phyloP scores from a whole-genome alignment of 2,329 filamentous ascomycete species.

The Diatrype stigma region DNA sequence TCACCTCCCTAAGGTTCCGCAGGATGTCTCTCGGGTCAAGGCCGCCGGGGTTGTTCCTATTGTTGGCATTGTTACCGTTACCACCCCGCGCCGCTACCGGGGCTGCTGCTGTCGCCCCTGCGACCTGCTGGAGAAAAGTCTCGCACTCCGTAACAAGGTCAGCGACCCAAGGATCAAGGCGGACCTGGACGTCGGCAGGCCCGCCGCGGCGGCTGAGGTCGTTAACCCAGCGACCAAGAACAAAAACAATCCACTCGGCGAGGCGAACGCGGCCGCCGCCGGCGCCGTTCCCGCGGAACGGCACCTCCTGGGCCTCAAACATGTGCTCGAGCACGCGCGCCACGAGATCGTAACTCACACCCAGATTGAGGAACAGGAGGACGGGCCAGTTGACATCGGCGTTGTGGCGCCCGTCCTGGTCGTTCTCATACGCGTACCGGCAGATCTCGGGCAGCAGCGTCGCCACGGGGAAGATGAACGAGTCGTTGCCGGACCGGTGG shows the following conservation, averaged over 20 bases:
- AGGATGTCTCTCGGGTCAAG: background rate
- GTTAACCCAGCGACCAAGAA: constrained; percentile 41
- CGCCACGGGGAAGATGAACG: constrained; percentile 62
- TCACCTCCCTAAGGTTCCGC: constrained; percentile 34
- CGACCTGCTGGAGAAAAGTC: constrained; percentile 30
- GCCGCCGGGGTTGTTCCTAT: background rate
- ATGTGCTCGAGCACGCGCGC: constrained; percentile 52
- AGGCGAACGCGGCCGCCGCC: constrained; percentile 43
- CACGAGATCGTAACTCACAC: constrained; percentile 54
- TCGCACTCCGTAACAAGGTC: constrained; percentile 47
- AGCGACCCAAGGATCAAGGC: constrained; percentile 26
- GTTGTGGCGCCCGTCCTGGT: constrained; percentile 54
- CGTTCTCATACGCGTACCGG: constrained; percentile 55
- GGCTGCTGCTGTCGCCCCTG: constrained; percentile 23
- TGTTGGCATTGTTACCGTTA: constrained; percentile 25
- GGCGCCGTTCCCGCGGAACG: constrained; percentile 51
- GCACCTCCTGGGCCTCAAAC: constrained; percentile 56
- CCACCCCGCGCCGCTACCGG: constrained; percentile 41
- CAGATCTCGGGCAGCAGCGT: constrained; percentile 60
- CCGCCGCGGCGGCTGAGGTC: constrained; percentile 32
- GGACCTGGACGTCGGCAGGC: constrained; percentile 14
- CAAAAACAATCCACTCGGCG: constrained; percentile 50
- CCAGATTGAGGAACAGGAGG: constrained; percentile 51
- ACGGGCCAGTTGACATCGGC: constrained; percentile 56
- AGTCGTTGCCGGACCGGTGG: constrained; percentile 60